phyloP scores from a whole-genome alignment of 768 basidiomycete species.

The Tricholoma matsutake region DNA sequence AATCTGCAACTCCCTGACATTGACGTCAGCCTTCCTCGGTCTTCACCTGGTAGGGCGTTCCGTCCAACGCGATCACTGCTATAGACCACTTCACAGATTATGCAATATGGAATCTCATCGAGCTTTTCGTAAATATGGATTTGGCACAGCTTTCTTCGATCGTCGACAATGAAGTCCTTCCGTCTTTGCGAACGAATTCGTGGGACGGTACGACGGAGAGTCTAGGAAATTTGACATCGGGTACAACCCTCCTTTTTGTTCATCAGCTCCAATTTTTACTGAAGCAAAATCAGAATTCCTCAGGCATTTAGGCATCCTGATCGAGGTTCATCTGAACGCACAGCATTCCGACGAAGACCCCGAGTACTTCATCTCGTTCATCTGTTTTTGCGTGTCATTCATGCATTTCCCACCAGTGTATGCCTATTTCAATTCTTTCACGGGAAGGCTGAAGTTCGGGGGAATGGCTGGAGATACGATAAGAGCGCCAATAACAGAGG shows the following conservation, averaged over 20 bases:
- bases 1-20: slow-evolving; percentile 29
- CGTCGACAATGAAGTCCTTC: slow-evolving; percentile 47
- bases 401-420: slow-evolving; percentile 18
- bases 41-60: slow-evolving; percentile 26
- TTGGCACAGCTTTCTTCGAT: slow-evolving; percentile 57
- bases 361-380: slow-evolving; percentile 24
- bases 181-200: slow-evolving; percentile 41
- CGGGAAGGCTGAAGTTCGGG: slow-evolving; percentile 39
- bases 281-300: slow-evolving; percentile 43
- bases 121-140: slow-evolving; percentile 70
- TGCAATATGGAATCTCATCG: slow-evolving; percentile 55
- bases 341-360: slow-evolving; percentile 34
- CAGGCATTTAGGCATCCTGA: slow-evolving; percentile 34
- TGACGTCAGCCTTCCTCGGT: slow-evolving; percentile 17
- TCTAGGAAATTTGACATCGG: slow-evolving; percentile 21
- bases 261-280: slow-evolving; percentile 2
- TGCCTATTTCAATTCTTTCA: slow-evolving; percentile 58
- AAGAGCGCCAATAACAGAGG: slow-evolving; percentile 29
- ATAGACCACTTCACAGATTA: slow-evolving; percentile 32
- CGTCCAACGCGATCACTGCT: neutral
- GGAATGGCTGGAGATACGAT: slow-evolving; percentile 17
- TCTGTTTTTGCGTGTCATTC: neutral
- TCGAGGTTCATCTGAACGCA: slow-evolving; percentile 43
- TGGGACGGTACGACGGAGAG: slow-evolving; percentile 28
- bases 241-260: slow-evolving; percentile 7